Evolutionary conservation across 2,329 filamentous ascomycete genomes (phyloP).

Genomic region (Exophiala spinifera): DNA sequence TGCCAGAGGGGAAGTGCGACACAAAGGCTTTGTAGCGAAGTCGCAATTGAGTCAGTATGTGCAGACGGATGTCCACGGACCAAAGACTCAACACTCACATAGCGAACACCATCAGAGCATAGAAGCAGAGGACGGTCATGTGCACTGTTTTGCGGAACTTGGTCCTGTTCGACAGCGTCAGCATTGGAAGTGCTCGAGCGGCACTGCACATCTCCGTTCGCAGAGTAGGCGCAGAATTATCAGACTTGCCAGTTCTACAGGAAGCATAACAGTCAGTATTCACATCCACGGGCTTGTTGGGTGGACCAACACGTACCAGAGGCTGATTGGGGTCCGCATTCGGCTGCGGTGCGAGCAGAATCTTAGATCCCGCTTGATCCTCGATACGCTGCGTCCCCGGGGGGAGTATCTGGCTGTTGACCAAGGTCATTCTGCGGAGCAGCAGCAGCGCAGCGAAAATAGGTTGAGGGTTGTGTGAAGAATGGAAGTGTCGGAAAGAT

Average conservation of each 20-base stretch:
- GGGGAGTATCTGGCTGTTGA: constrained; percentile 11
- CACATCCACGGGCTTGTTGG: background rate
- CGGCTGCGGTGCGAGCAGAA: constrained; percentile 30
- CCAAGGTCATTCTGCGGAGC: constrained; percentile 12
- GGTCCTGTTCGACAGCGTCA: constrained; percentile 3
- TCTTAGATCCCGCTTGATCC: constrained; percentile 15
- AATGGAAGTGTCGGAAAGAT: background rate
- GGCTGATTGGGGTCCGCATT: constrained; percentile 32
- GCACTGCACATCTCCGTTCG: too few species aligned
- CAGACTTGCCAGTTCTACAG: too few species aligned
- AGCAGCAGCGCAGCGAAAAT: background rate
- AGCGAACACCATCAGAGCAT: constrained; percentile 32
- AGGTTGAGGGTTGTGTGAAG: background rate
- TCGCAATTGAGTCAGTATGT: background rate
- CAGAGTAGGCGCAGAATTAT: too few species aligned
- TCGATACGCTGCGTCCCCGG: constrained; percentile 24
- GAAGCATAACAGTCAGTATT: too few species aligned
- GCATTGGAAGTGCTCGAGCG: too few species aligned
- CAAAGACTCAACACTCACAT: constrained; percentile 23
- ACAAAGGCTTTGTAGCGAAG: constrained; percentile 29
- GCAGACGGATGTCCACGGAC: background rate
- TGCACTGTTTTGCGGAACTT: constrained; percentile 31
- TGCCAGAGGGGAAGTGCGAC: constrained; percentile 42
- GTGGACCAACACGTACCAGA: constrained; percentile 18
- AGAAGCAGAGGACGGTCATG: constrained; percentile 31